These are phyloP conservation scores for Setaria italica DNA, from an alignment of 202 grass and related monocot genomes.

Conservation along the genomic window DNA sequence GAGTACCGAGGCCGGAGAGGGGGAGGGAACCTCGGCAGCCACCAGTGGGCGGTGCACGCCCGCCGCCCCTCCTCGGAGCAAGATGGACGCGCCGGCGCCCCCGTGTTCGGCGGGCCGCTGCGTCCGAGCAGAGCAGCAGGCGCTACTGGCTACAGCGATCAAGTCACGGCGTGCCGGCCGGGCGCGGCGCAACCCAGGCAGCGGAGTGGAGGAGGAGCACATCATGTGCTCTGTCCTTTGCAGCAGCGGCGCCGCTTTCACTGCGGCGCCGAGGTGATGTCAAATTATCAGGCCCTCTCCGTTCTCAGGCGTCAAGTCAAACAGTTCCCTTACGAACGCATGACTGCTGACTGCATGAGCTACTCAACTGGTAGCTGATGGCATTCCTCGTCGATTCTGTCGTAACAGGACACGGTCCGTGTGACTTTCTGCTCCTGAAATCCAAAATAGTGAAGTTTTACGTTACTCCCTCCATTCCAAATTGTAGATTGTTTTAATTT, in stretches of 20 bases:
- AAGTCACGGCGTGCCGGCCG: too few species aligned
- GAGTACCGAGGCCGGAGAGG: background rate
- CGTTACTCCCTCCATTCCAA: too few species aligned
- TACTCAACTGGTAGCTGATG: too few species aligned
- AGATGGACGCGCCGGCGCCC: background rate
- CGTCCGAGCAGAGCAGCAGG: background rate
- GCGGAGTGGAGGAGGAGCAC: too few species aligned
- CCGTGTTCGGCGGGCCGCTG: conserved; percentile 23
- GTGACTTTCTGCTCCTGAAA: too few species aligned
- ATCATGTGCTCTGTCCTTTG: background rate
- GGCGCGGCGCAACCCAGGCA: background rate
- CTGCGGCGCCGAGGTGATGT: background rate
- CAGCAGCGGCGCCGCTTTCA: background rate
- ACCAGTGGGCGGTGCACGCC: background rate
- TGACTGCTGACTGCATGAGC: too few species aligned
- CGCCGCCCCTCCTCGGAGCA: background rate
- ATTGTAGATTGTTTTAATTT: too few species aligned
- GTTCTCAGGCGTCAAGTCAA: background rate
- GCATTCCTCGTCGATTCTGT: background rate
- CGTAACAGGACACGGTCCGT: background rate
- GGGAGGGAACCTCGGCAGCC: conserved; percentile 29
- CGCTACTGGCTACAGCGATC: background rate
- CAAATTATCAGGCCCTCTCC: background rate
- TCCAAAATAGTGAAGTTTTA: too few species aligned
- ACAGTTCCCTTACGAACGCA: background rate